Conservation (phyloP, 2,329 filamentous ascomycete species). For the Elsinoe arachidis region DNA sequence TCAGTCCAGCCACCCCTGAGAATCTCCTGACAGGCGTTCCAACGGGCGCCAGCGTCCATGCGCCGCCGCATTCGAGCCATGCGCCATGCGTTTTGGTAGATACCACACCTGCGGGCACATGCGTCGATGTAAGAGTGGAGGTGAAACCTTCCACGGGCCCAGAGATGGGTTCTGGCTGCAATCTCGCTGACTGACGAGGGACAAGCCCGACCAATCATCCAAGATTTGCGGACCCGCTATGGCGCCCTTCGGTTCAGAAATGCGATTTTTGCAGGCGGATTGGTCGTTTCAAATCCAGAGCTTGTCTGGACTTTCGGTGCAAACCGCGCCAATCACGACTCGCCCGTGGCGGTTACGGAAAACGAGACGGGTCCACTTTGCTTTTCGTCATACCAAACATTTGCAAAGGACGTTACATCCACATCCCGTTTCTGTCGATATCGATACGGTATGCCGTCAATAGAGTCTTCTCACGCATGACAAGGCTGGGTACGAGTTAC, state of each 20-base stretch:
- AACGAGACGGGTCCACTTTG: neutral
- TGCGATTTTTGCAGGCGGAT: neutral
- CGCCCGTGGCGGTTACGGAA: neutral
- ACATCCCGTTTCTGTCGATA: neutral
- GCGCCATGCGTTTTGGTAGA: neutral
- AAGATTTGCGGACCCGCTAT: neutral
- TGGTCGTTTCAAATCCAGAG: constrained; percentile 5
- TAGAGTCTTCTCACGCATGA: neutral
- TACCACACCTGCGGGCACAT: neutral
- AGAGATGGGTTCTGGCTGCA: neutral
- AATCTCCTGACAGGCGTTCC: constrained; percentile 7
- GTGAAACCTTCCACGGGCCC: neutral
- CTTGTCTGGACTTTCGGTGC: neutral
- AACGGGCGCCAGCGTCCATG: constrained; percentile 6
- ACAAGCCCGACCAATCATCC: neutral
- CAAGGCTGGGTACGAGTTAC: constrained; percentile 2
- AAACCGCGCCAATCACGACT: neutral
- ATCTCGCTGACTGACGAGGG: constrained; percentile 2
- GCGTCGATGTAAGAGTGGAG: constrained; percentile 2
- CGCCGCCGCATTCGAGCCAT: neutral
- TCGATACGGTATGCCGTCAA: neutral
- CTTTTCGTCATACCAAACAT: constrained; percentile 8
- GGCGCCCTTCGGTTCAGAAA: constrained; percentile 2
- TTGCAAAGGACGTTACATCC: neutral
- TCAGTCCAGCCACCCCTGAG: constrained; percentile 11